A percentile compares a stretch with the other conserved stretches of the same genome.
phyloP scores from a whole-genome alignment of 2,329 filamentous ascomycete genomes.

The Akanthomyces lecanii region DNA sequence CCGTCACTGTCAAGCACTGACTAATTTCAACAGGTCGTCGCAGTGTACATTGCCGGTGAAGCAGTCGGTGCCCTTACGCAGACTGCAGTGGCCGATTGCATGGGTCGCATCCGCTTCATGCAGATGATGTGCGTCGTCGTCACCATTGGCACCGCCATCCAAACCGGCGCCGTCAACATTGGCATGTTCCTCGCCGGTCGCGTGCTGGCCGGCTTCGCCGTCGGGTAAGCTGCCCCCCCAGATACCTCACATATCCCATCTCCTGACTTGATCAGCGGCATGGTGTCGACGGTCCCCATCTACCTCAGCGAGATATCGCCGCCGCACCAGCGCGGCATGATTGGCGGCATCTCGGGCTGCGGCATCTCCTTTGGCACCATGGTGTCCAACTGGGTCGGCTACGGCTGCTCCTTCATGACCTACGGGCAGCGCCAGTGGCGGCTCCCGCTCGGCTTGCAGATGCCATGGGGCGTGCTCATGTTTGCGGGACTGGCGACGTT shows the following conservation, averaged over 20 bases:
- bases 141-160: slow-evolving; percentile 49
- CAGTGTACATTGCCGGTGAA: slow-evolving; percentile 58
- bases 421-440: slow-evolving; percentile 53
- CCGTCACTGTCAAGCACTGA: neutral
- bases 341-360: slow-evolving; percentile 50
- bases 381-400: slow-evolving; percentile 55
- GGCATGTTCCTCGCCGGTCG: slow-evolving; percentile 51
- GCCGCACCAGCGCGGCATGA: slow-evolving; percentile 45
- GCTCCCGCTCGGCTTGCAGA: slow-evolving; percentile 50
- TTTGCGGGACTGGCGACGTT: slow-evolving; percentile 37
- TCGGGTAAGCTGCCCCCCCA: neutral
- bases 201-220: slow-evolving; percentile 37
- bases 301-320: slow-evolving; percentile 53
- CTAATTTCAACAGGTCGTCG: slow-evolving; percentile 37
- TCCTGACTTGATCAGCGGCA: slow-evolving; percentile 30
- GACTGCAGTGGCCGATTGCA: slow-evolving; percentile 48
- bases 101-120: slow-evolving; percentile 52
- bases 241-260: slow-evolving; percentile 26
- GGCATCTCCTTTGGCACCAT: slow-evolving; percentile 54
- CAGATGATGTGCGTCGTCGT: slow-evolving; percentile 50
- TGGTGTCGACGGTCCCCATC: slow-evolving; percentile 50
- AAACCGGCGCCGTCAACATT: slow-evolving; percentile 51
- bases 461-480: slow-evolving; percentile 52
- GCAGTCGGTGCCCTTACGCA: slow-evolving; percentile 50
- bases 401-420: slow-evolving; percentile 46